Evolutionary conservation across 768 basidiomycete genomes (phyloP), one percentile per base, ranked within the genome.

Genomic region (Boletus vinaceobasis): DNA sequence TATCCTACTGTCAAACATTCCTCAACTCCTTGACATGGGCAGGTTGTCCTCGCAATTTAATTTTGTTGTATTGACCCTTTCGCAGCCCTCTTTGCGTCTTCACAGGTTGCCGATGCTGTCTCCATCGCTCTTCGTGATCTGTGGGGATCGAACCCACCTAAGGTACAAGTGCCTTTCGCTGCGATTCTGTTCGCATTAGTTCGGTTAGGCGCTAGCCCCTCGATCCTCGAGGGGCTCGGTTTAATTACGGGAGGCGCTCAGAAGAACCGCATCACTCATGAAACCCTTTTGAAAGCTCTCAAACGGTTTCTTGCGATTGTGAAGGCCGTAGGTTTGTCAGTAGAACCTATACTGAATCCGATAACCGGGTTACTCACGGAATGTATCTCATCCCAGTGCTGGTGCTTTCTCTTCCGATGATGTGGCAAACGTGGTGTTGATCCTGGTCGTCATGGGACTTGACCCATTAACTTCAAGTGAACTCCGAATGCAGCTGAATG

Each of bases 391-490:
- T 60, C 15, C 75, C 48, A 73, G 73, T 44, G 62, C 70, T 45
- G 68, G 65, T 48, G 67, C 62, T 38, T 59, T 71, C 45, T 63
- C 80, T 15, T 57, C 61, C 7, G 63, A 71, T 6, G 82, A 86
- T 21, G 61, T 79, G 1, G 74, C 79, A 13, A 75, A 82, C 53
- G 63, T 85, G 21, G 59, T 85, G 8, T 58, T 82, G 46, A 68
- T 74, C 2, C 59, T 90, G 39, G 56, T 85, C 5, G 69, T 85
- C 3, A 65, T 90, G 27, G 84, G 75, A 2, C 75, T 87, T 56
- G 88, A 90, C 60, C 66, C 74, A 2, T 68, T 74, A 13, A 77
- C 77, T 32, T 68, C 77, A 1, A 62, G 66, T 4, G 77, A 79
- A 14, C 71, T 84, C 8, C 73, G 68, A 50, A 71, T 65, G 26